Base-by-base conservation (phyloP, 2,329 filamentous ascomycete species). In the Aureobasidium sp. region DNA sequence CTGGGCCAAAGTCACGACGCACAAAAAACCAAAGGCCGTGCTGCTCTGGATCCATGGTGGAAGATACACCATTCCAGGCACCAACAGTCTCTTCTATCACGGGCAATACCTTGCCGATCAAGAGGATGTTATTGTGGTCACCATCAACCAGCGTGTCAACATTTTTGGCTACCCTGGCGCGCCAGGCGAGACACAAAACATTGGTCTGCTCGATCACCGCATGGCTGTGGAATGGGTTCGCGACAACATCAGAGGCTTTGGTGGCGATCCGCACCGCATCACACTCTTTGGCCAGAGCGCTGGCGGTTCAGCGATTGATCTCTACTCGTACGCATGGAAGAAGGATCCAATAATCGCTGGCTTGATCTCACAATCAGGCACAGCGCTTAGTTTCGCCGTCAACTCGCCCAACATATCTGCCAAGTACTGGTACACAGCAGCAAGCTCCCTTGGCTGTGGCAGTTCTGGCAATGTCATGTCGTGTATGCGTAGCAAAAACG, bases 361-460 rank as follows among this genome's bases (percentile, higher is more conserved):
- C 8, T 53, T 74, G 1, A 73, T 76, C 42, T 70, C 70, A 8
- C 67, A 74, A 43, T 75, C 73, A 1, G 74, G 73, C 10, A 74
- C 69, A 9, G 68, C 74, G 25, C 68, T 75, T 23, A 77, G 78
- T 65, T 79, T 81, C 63, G 71, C 74, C 4, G 65, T 74, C 21
- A 78, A 78, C 57, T 65, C 69, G 1, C 65, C 63, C 0, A 67
- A 67, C 0, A 62, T 73, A 0, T 70, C 74, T 10, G 66, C 71
- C 15, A 69, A 67, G 27, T 75, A 77, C 61, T 81, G 77, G 74
- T 69, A 77, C 47, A 69, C 73, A 0, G 74, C 77, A 1, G 73
- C 75, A 0, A 60, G 66, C 4, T 63, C 69, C 23, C 68, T 79
- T 11, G 71, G 73, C n/a, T 79, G 78, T 61, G 68, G 65, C 0